Evolutionary conservation across 305 asterid species (phyloP), one percentile per base, ranked within the genome.

Genomic region (Striga hermonthica): DNA sequence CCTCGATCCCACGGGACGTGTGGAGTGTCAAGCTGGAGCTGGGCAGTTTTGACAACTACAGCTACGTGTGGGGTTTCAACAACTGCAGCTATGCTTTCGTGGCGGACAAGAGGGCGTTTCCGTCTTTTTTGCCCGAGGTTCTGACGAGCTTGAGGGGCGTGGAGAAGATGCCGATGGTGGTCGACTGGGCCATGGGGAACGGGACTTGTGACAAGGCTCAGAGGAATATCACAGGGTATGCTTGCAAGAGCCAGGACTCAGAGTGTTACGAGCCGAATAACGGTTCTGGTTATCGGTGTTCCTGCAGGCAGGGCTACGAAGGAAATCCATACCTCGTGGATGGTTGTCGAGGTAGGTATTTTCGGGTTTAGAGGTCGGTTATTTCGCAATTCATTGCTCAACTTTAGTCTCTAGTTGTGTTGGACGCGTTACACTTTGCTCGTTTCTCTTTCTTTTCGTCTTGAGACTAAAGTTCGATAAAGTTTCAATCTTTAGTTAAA

Each of bases 301-400:
- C 16, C 13, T 82, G 85, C 62, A 5, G 0, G 39, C n/a, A 35
- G 0, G 84, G 84, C 4, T 80, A 75, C 57, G 31, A 68, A 15
- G 87, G 87, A 36, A 79, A 75, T 63, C 81, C 87, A 3, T 80
- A 82, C 37, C 59, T 77, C 1, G 0, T 0, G 4, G 34, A 55
- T 37, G 83, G 84, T 13, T 82, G 84, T 28, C 11, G 49, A 63
- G 87, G 81, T 75, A 77, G n/a, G n/a, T n/a, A n/a, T n/a, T n/a
- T n/a, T n/a, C n/a, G n/a, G n/a, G n/a, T n/a, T n/a, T n/a, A n/a
- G n/a, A n/a, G n/a, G n/a, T n/a, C n/a, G n/a, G n/a, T n/a, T n/a
- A n/a, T n/a, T n/a, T 49, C 41, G 22, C n/a, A n/a, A n/a, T 3
- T 37, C 36, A 9, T 28, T 11, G 16, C 2, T 52, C 2, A 16